A percentile compares a stretch with the other conserved stretches of the same genome.
Conservation (phyloP, 139 green algal species). For the Chlorella vulgaris region DNA sequence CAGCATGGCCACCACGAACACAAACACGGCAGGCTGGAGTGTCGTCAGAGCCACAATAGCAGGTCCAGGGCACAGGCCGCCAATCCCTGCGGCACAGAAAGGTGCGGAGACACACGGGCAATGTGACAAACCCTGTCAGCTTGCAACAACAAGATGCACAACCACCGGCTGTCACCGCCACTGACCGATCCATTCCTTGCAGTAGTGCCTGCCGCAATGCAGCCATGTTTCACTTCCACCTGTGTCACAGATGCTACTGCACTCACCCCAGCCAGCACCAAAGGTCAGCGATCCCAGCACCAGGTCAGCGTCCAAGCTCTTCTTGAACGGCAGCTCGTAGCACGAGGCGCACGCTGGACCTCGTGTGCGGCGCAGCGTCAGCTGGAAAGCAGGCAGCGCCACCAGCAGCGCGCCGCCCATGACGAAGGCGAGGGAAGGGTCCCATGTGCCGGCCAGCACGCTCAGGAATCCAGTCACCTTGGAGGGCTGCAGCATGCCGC, state of each 20-base stretch:
- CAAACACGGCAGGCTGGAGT: constrained; percentile 36
- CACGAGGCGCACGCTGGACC: constrained; percentile 18
- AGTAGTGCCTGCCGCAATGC: too few species aligned
- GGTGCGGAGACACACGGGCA: too few species aligned
- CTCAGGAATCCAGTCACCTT: constrained; percentile 61
- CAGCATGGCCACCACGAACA: constrained; percentile 22
- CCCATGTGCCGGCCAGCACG: constrained; percentile 40
- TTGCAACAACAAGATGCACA: too few species aligned
- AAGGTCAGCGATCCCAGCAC: constrained; percentile 75
- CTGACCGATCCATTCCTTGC: too few species aligned
- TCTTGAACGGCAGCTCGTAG: constrained; percentile 57
- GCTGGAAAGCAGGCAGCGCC: constrained; percentile 53
- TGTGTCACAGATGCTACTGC: background rate
- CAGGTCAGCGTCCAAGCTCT: constrained; percentile 64
- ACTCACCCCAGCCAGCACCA: constrained; percentile 59
- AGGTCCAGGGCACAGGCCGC: constrained; percentile 80
- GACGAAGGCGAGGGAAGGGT: constrained; percentile 72
- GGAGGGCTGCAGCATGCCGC: constrained; percentile 72
- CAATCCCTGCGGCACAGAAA: constrained; percentile 37
- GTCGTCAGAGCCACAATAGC: constrained; percentile 56
- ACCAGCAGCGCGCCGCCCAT: constrained; percentile 80
- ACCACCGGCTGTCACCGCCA: too few species aligned
- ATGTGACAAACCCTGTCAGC: too few species aligned
- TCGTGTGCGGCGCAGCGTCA: constrained; percentile 14
- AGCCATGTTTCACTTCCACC: background rate